Conservation (phyloP, 139 green algal species). For the Chlamydomonas asymmetrica region DNA sequence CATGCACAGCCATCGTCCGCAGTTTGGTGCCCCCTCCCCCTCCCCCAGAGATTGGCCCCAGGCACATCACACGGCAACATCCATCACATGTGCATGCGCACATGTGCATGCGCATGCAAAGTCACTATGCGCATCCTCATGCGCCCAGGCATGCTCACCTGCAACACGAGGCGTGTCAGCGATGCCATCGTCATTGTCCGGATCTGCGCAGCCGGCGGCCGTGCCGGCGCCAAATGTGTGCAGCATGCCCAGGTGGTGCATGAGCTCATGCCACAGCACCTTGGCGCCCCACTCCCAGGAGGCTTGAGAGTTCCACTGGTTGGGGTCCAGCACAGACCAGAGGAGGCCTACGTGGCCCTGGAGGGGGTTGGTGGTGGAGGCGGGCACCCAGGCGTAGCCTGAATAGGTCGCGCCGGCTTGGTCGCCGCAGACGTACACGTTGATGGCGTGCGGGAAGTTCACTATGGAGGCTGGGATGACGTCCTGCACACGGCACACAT, state of each 20-base stretch:
- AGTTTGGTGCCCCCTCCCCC: too few relatives aligned
- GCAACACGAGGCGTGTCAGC: constrained; percentile 15
- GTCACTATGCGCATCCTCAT: too few relatives aligned
- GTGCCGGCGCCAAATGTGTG: constrained; percentile 11
- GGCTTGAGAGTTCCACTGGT: constrained; percentile 12
- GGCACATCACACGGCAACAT: too few relatives aligned
- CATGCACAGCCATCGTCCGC: too few relatives aligned
- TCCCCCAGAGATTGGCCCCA: too few relatives aligned
- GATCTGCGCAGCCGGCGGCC: not conserved
- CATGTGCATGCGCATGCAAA: too few relatives aligned
- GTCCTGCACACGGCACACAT: too few relatives aligned
- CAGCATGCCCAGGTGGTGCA: constrained; percentile 20
- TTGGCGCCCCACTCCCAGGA: constrained; percentile 21
- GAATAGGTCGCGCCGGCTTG: constrained; percentile 5
- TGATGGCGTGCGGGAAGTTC: constrained; percentile 23
- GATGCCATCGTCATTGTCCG: not conserved
- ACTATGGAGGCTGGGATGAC: too few relatives aligned
- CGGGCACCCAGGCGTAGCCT: constrained; percentile 26
- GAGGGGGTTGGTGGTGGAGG: not conserved
- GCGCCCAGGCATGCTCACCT: too few relatives aligned
- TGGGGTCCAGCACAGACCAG: constrained; percentile 11
- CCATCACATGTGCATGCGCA: too few relatives aligned
- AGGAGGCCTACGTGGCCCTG: constrained; percentile 12
- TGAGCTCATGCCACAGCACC: constrained; percentile 30
- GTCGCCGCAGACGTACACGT: constrained; percentile 17